These are phyloP conservation scores for Falciphora oryzae DNA, from an alignment of 2,329 filamentous ascomycete genomes.

Conservation along the genomic window DNA sequence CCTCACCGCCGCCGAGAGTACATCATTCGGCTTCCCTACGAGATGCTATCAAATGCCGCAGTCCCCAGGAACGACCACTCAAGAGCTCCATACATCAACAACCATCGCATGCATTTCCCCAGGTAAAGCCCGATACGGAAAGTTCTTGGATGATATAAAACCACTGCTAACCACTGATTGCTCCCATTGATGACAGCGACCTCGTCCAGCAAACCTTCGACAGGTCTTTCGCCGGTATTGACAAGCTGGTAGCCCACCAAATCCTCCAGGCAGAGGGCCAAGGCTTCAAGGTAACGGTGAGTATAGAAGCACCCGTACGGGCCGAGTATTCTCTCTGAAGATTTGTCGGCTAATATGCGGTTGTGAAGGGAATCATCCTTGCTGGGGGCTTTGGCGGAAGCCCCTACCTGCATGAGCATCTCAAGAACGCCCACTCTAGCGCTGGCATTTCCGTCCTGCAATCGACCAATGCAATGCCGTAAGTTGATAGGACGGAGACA, in stretches of 20 bases:
- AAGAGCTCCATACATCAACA: too few species aligned
- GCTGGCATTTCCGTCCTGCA: neutral
- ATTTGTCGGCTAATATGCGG: too few species aligned
- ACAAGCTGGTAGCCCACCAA: slow-evolving; percentile 22
- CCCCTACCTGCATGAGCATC: slow-evolving; percentile 20
- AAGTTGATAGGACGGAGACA: neutral
- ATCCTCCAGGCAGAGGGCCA: slow-evolving; percentile 13
- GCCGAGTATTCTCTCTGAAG: too few species aligned
- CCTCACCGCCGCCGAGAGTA: slow-evolving; percentile 10
- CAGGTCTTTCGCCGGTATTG: slow-evolving; percentile 5
- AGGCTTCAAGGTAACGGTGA: slow-evolving; percentile 15
- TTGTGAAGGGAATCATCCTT: slow-evolving; percentile 30
- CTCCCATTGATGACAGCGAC: too few species aligned
- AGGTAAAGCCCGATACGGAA: too few species aligned
- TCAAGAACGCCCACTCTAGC: slow-evolving; percentile 11
- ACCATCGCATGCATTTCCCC: too few species aligned
- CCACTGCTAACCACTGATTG: too few species aligned
- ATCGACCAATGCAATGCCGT: neutral
- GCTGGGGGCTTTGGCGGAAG: slow-evolving; percentile 34
- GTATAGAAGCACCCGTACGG: slow-evolving; percentile 25
- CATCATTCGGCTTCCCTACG: slow-evolving; percentile 12
- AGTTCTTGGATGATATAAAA: too few species aligned
- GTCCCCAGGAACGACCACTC: too few species aligned
- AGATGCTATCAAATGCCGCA: too few species aligned
- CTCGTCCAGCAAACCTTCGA: slow-evolving; percentile 1